These are phyloP conservation scores for Emericellopsis terricola DNA, from an alignment of 495 filamentous ascomycete species.

Conservation along the genomic window DNA sequence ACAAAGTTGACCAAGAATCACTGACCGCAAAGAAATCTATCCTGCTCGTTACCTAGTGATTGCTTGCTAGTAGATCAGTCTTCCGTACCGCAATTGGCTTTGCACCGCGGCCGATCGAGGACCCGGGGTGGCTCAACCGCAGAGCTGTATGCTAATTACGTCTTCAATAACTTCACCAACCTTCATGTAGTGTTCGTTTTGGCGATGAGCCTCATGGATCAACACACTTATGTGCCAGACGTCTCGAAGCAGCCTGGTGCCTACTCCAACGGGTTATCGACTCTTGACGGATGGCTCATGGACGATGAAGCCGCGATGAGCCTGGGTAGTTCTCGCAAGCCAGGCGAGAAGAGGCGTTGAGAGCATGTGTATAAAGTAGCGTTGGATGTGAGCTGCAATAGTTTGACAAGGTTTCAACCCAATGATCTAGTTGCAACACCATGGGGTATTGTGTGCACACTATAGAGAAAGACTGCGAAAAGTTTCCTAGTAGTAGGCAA, in stretches of 20 bases:
- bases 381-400: no score
- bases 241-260: constrained; percentile 21
- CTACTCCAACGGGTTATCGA: constrained; percentile 10
- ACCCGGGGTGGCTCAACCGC: constrained; percentile 49
- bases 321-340: no score
- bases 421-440: no score
- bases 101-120: constrained; percentile 26
- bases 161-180: constrained; percentile 63
- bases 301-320: no score
- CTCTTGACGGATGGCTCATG: background rate
- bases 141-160: constrained; percentile 63
- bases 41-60: constrained; percentile 28
- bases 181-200: constrained; percentile 47
- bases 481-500: no score
- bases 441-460: no score
- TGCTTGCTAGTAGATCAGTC: constrained; percentile 52
- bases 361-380: no score
- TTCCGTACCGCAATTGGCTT: constrained; percentile 46
- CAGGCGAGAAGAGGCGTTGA: no score
- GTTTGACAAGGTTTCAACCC: no score
- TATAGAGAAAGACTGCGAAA: no score
- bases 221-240: constrained; percentile 51
- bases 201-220: constrained; percentile 47
- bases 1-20: constrained; percentile 55
- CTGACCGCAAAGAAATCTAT: constrained; percentile 48